Conservation (phyloP, 2,329 filamentous ascomycete species). For the Shiraia bambusicola region DNA sequence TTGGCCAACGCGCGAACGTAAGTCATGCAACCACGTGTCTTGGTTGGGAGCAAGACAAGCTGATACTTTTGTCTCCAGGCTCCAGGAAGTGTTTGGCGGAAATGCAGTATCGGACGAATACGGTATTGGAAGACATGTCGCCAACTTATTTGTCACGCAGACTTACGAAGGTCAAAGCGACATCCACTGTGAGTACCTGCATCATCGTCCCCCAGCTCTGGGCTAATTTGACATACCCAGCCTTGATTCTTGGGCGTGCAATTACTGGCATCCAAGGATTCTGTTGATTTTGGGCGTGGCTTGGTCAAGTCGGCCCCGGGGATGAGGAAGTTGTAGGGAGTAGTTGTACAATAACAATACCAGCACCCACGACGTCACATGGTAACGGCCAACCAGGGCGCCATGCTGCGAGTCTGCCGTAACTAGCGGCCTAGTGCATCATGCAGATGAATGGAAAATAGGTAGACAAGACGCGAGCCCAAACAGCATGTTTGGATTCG, state of each 20-base stretch:
- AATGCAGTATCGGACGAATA: constrained; percentile 99
- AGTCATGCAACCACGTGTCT: constrained; percentile 25
- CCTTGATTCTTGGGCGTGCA: constrained; percentile 54
- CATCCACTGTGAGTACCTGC: constrained; percentile 75
- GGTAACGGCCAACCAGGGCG: constrained; percentile 2
- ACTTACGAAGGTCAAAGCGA: constrained; percentile 98
- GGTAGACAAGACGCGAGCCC: constrained; percentile 17
- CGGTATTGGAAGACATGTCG: constrained; percentile 88
- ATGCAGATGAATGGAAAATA: constrained; percentile 19
- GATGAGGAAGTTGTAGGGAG: neutral
- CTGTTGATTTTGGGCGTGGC: constrained; percentile 51
- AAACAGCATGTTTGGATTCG: constrained; percentile 13
- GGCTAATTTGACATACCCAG: constrained; percentile 42
- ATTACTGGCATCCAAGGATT: constrained; percentile 75
- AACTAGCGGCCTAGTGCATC: constrained; percentile 16
- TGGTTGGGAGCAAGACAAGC: neutral
- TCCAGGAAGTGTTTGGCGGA: constrained; percentile 96
- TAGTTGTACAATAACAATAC: neutral
- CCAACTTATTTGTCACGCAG: constrained; percentile 95
- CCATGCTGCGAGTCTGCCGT: constrained; percentile 5
- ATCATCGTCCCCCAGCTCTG: constrained; percentile 1
- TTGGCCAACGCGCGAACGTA: constrained; percentile 72
- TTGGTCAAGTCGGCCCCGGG: neutral
- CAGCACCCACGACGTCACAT: neutral
- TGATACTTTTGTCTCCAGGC: constrained; percentile 44